phyloP scores from a whole-genome alignment of 192 early-diverging fungal genomes.

The Coemansia sp. region DNA sequence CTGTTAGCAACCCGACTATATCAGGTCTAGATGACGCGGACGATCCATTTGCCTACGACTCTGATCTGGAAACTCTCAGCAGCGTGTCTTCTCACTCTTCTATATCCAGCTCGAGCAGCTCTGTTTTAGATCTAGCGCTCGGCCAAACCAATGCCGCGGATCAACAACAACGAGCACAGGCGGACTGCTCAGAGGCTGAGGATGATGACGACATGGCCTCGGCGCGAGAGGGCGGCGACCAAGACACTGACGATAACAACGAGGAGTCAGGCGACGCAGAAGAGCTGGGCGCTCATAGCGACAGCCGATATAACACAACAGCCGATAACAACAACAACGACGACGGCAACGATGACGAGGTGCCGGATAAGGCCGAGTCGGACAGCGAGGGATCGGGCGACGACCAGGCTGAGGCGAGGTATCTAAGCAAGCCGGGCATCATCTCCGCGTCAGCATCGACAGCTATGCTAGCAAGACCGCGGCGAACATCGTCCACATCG shows the following conservation, averaged over 20 bases:
- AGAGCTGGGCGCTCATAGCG: background rate
- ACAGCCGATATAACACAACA: background rate
- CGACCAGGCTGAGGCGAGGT: conserved; percentile 7
- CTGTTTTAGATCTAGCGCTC: conserved; percentile 24
- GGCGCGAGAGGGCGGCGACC: background rate
- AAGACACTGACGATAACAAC: conserved; percentile 8
- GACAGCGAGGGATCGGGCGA: conserved; percentile 8
- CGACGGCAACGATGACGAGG: background rate
- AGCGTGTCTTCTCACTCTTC: conserved; percentile 54
- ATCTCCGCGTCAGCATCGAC: background rate
- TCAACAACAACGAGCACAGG: background rate
- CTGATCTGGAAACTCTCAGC: conserved; percentile 55
- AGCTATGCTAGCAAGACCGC: background rate
- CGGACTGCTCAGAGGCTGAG: background rate
- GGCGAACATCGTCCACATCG: background rate
- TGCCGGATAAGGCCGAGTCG: conserved; percentile 4
- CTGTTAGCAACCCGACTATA: background rate
- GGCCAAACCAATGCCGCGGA: conserved; percentile 3
- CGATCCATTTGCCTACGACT: conserved; percentile 57
- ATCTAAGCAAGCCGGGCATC: conserved; percentile 1
- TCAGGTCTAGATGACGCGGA: conserved; percentile 22
- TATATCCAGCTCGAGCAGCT: conserved; percentile 38
- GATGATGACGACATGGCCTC: background rate
- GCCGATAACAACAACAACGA: background rate
- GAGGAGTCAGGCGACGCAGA: conserved; percentile 2